Evolutionary conservation across 345 rosid species (phyloP).

Genomic region (Brassica carinata): DNA sequence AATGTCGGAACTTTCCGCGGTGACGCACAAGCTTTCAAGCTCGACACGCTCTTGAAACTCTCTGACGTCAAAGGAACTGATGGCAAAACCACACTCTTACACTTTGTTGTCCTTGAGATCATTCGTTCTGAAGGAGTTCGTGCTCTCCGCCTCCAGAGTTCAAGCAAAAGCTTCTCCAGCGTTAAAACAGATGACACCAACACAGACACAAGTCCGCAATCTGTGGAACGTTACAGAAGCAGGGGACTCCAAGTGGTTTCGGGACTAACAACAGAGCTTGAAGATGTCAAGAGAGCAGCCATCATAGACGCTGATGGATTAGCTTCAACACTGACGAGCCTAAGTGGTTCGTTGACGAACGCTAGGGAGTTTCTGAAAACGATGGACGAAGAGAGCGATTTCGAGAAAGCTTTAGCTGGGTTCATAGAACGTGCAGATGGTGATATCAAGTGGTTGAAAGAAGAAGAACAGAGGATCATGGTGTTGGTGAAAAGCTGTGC

Average conservation of each 20-base stretch:
- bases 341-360: constrained; percentile 47
- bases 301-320: constrained; percentile 61
- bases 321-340: constrained; percentile 50
- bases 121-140: constrained; percentile 87
- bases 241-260: constrained; percentile 80
- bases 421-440: constrained; percentile 58
- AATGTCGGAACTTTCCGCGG: constrained; percentile 91
- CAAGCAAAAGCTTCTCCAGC: constrained; percentile 57
- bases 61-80: constrained; percentile 95
- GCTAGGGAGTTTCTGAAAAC: constrained; percentile 55
- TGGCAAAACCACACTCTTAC: constrained; percentile 90
- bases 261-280: constrained; percentile 69
- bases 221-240: constrained; percentile 48
- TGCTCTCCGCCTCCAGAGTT: constrained; percentile 53
- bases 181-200: constrained; percentile 52
- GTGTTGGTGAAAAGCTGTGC: constrained; percentile 67
- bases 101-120: constrained; percentile 91
- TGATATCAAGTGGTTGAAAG: constrained; percentile 51
- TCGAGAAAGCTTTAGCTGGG: constrained; percentile 45
- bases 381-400: constrained; percentile 55
- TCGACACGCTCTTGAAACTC: constrained; percentile 87
- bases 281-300: constrained; percentile 79
- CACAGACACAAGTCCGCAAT: constrained; percentile 45
- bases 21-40: constrained; percentile 89
- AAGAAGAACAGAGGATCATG: constrained; percentile 75